Evolutionary conservation across 257 asterid species (phyloP).

Genomic region (Ilex aquifolium): DNA sequence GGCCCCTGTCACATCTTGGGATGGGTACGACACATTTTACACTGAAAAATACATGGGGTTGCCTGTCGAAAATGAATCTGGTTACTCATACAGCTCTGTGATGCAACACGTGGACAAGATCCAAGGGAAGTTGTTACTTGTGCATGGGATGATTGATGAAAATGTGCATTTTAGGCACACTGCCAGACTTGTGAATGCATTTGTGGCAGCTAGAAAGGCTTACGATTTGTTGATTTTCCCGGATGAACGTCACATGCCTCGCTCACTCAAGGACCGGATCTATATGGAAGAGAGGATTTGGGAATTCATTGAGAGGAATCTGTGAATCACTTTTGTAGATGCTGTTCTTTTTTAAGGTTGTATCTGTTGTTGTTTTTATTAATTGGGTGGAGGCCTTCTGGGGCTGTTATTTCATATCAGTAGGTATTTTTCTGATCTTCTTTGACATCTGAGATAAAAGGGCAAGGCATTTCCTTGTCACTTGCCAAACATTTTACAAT

Average conservation of each 20-base stretch:
- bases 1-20: constrained; percentile 98
- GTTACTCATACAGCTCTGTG: constrained; percentile 52
- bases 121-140: constrained; percentile 70
- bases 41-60: constrained; percentile 91
- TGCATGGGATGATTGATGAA: constrained; percentile 95
- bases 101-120: constrained; percentile 56
- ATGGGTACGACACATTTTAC: constrained; percentile 83
- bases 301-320: constrained; percentile 66
- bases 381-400: constrained; percentile 15
- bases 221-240: constrained; percentile 81
- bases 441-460: not conserved
- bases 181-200: constrained; percentile 74
- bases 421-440: not conserved
- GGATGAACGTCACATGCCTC: constrained; percentile 96
- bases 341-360: not conserved
- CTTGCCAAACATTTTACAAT: too few species aligned
- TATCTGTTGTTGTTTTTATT: not conserved
- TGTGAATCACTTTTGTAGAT: constrained; percentile 35
- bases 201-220: constrained; percentile 58
- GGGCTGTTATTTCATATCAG: constrained; percentile 7
- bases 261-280: constrained; percentile 48
- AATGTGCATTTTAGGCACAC: constrained; percentile 97
- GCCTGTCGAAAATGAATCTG: constrained; percentile 48
- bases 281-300: constrained; percentile 94
- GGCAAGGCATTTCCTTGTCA: too few species aligned